Percentiles rank a stretch among this genome's conserved stretches.
These are phyloP conservation scores for Artemisia annua DNA, from an alignment of 129 eudicot genomes.

Conservation along the genomic window DNA sequence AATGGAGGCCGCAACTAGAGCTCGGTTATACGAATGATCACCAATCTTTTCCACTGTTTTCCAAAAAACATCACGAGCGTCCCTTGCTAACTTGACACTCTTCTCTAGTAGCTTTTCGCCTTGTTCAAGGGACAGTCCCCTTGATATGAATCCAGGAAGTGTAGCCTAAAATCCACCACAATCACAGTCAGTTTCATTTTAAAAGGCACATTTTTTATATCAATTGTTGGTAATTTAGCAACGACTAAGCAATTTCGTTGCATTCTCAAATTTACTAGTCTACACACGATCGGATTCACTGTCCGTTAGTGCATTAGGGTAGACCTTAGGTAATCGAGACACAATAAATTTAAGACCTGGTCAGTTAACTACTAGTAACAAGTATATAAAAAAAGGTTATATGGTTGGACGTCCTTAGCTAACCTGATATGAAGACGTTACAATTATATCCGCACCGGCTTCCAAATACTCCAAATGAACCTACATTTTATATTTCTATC, in stretches of 20 bases:
- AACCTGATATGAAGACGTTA: slow-evolving; percentile 94
- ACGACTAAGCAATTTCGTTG: too few relatives aligned
- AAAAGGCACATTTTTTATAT: neutral
- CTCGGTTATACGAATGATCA: slow-evolving; percentile 51
- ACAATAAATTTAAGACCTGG: too few relatives aligned
- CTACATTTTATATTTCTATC: slow-evolving; percentile 33
- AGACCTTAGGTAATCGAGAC: too few relatives aligned
- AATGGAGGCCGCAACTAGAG: slow-evolving; percentile 87
- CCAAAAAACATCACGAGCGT: slow-evolving; percentile 79
- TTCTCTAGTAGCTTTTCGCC: slow-evolving; percentile 57
- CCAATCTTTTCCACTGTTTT: slow-evolving; percentile 31
- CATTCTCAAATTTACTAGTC: too few relatives aligned
- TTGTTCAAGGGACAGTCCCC: slow-evolving; percentile 75
- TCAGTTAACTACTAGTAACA: too few relatives aligned
- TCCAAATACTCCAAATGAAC: slow-evolving; percentile 87
- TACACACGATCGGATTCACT: too few relatives aligned
- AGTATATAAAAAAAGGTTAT: too few relatives aligned
- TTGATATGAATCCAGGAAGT: slow-evolving; percentile 74
- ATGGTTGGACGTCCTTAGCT: neutral
- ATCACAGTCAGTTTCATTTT: neutral
- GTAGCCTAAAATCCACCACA: slow-evolving; percentile 53
- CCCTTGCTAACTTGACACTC: slow-evolving; percentile 66
- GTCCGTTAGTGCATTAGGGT: too few relatives aligned
- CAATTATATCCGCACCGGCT: slow-evolving; percentile 90
- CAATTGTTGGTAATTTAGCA: too few relatives aligned